phyloP scores from a whole-genome alignment of 2,329 filamentous ascomycete genomes.

The Ophiostoma novo-ulmi region DNA sequence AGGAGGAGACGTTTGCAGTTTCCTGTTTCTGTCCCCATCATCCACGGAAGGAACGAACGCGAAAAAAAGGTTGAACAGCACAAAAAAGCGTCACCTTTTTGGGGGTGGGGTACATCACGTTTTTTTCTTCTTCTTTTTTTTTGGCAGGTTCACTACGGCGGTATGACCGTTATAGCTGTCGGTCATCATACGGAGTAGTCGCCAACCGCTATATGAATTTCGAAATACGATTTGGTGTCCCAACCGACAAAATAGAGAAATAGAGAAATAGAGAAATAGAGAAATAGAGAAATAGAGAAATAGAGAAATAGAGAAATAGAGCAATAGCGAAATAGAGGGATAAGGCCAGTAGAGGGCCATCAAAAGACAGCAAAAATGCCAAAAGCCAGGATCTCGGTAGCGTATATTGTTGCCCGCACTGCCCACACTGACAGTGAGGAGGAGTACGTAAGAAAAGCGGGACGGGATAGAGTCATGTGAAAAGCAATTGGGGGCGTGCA shows the following conservation, averaged over 20 bases:
- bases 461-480: constrained; percentile 20
- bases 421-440: constrained; percentile 9
- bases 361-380: background rate
- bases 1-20: background rate
- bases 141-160: background rate
- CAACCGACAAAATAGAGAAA: background rate
- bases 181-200: background rate
- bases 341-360: background rate
- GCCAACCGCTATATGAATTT: background rate
- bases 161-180: background rate
- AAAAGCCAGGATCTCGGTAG: constrained; percentile 10
- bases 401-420: background rate
- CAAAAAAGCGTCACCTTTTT: constrained; percentile 1
- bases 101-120: constrained; percentile 3
- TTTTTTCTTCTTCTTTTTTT: background rate
- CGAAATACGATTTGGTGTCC: background rate
- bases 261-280: background rate
- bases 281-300: background rate
- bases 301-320: background rate
- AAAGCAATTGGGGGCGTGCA: background rate
- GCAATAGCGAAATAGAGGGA: background rate
- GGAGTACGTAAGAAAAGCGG: constrained; percentile 21
- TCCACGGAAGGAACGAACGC: constrained; percentile 10
- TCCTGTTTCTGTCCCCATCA: constrained; percentile 12
- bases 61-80: background rate